phyloP scores from a whole-genome alignment of 257 asterid species.

The Coffea canephora region DNA sequence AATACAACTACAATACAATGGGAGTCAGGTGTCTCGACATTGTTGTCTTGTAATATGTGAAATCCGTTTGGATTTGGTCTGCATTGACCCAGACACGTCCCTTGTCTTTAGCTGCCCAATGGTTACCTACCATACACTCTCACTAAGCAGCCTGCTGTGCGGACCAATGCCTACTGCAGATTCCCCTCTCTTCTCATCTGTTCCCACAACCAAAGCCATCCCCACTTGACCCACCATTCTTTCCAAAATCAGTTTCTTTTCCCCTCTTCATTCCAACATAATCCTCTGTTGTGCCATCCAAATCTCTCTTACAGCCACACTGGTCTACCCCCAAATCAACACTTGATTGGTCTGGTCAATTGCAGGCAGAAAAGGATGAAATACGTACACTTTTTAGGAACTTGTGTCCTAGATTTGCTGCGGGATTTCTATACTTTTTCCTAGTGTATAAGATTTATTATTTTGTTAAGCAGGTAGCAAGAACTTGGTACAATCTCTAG shows the following conservation, averaged over 20 bases:
- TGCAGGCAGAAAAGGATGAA: neutral
- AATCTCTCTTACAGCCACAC: conserved; percentile 15
- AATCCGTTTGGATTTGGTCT: conserved; percentile 29
- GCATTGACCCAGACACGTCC: conserved; percentile 29
- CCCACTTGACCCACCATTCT: conserved; percentile 15
- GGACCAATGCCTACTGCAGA: neutral
- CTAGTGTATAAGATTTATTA: too few relatives aligned
- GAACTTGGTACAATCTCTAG: too few relatives aligned
- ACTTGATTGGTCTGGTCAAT: neutral
- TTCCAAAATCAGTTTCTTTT: neutral
- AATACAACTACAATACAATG: too few relatives aligned
- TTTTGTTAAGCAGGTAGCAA: too few relatives aligned
- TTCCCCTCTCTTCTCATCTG: neutral
- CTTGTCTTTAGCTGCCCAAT: conserved; percentile 10
- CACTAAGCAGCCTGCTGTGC: neutral
- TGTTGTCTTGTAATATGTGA: conserved; percentile 17
- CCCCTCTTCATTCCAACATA: conserved; percentile 2
- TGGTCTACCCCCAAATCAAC: conserved; percentile 4
- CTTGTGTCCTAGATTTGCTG: neutral
- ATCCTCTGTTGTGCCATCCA: neutral
- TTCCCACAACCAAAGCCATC: neutral
- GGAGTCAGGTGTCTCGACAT: neutral
- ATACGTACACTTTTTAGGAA: neutral
- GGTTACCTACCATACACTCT: neutral
- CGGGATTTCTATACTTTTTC: too few relatives aligned